A percentile compares a stretch with the other conserved stretches of the same genome.
phyloP scores from a whole-genome alignment of 495 filamentous ascomycete species.

The Xylaria flabelliformis region DNA sequence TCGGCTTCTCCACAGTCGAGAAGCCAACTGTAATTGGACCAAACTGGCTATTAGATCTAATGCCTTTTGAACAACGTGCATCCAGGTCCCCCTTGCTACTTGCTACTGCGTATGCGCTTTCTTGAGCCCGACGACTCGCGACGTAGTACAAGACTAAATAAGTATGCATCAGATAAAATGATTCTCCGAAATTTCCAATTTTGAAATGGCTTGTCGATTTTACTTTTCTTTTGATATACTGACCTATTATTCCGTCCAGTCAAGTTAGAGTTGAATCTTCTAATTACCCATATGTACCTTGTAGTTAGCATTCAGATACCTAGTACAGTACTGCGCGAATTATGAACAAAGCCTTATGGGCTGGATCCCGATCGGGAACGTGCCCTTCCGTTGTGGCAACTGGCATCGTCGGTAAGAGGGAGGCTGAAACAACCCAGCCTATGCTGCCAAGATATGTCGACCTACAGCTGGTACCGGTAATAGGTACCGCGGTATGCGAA shows the following conservation, averaged over 20 bases:
- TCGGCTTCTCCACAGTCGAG: conserved; percentile 13
- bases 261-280: not conserved
- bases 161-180: not conserved
- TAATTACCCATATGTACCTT: not conserved
- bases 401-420: not conserved
- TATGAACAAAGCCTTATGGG: not conserved
- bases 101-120: not conserved
- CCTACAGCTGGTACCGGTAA: not conserved
- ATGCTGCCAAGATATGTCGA: not conserved
- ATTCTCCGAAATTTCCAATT: not conserved
- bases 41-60: not conserved
- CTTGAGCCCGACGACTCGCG: not conserved
- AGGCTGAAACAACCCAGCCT: not conserved
- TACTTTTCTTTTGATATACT: not conserved
- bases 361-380: not conserved
- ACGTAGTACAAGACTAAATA: not conserved
- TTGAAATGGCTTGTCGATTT: not conserved
- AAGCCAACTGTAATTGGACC: conserved; percentile 4
- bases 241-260: not conserved
- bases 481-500: not conserved
- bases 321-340: not conserved
- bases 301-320: not conserved
- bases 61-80: not conserved
- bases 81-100: not conserved
- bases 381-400: not conserved